Percentiles rank a stretch among this genome's conserved stretches.
Conservation (phyloP, 2,329 filamentous ascomycete genomes). For the Diatrype stigma region DNA sequence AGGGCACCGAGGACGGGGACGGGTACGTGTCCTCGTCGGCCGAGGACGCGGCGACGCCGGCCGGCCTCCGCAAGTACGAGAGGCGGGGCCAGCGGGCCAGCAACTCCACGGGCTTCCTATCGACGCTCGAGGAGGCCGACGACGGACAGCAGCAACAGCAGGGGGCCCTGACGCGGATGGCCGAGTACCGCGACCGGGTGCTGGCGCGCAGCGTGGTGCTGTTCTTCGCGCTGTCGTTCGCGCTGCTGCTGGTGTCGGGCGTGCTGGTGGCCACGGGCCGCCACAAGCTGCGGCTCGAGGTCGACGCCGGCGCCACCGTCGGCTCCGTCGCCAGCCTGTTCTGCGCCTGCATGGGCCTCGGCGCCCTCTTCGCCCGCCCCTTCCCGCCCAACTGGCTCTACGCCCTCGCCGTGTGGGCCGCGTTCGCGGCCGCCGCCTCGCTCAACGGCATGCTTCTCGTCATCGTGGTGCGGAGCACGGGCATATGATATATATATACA, state of each 20-base stretch:
- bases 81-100: background rate
- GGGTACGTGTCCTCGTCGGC: slow-evolving; percentile 52
- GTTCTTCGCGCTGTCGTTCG: slow-evolving; percentile 55
- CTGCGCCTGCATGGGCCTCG: slow-evolving; percentile 58
- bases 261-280: slow-evolving; percentile 65
- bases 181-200: slow-evolving; percentile 48
- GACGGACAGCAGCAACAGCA: no score
- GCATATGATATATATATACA: slow-evolving; percentile 15
- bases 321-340: slow-evolving; percentile 65
- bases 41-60: slow-evolving; percentile 36
- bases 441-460: slow-evolving; percentile 50
- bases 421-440: slow-evolving; percentile 43
- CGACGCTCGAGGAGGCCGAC: slow-evolving; percentile 48
- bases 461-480: slow-evolving; percentile 40
- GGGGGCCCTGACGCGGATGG: slow-evolving; percentile 45
- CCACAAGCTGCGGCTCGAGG: slow-evolving; percentile 64
- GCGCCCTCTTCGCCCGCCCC: slow-evolving; percentile 51
- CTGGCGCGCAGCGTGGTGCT: slow-evolving; percentile 50
- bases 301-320: slow-evolving; percentile 68
- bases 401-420: slow-evolving; percentile 37
- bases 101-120: slow-evolving; percentile 10
- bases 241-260: slow-evolving; percentile 61
- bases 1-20: slow-evolving; percentile 42
- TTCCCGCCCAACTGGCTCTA: slow-evolving; percentile 40
- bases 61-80: slow-evolving; percentile 32